Evolutionary conservation across 129 eudicot genomes (phyloP).

Genomic region (Flaveria trinervia): DNA sequence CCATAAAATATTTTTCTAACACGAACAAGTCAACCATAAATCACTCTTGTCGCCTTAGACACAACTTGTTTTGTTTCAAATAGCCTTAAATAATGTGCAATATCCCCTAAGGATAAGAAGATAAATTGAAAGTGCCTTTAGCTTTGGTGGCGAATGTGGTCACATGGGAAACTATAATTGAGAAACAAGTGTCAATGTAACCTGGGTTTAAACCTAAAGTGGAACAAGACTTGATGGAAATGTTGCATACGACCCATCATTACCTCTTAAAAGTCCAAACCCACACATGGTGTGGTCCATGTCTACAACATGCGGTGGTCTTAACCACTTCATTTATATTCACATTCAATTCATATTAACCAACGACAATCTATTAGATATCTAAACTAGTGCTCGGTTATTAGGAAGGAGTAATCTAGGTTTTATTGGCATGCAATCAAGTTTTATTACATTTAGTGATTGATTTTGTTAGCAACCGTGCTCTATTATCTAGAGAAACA

Average conservation of each 20-base stretch:
- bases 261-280: conserved; percentile 18
- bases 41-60: no score
- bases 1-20: no score
- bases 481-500: no score
- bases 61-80: not conserved
- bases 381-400: no score
- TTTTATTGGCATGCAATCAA: no score
- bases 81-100: conserved; percentile 15
- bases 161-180: conserved; percentile 34
- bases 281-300: conserved; percentile 36
- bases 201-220: conserved; percentile 22
- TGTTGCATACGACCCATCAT: conserved; percentile 35
- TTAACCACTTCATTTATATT: not conserved
- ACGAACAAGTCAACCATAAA: no score
- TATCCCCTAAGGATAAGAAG: conserved; percentile 22
- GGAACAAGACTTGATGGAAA: conserved; percentile 26
- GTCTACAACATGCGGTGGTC: conserved; percentile 3
- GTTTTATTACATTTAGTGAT: no score
- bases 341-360: no score
- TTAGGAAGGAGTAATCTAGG: no score
- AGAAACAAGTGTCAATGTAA: conserved; percentile 35
- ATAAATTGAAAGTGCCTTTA: conserved; percentile 23
- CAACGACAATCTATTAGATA: no score
- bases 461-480: no score
- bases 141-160: conserved; percentile 32